Base-by-base conservation (phyloP, 2,329 filamentous ascomycete species). In the Xylogone sp. region DNA sequence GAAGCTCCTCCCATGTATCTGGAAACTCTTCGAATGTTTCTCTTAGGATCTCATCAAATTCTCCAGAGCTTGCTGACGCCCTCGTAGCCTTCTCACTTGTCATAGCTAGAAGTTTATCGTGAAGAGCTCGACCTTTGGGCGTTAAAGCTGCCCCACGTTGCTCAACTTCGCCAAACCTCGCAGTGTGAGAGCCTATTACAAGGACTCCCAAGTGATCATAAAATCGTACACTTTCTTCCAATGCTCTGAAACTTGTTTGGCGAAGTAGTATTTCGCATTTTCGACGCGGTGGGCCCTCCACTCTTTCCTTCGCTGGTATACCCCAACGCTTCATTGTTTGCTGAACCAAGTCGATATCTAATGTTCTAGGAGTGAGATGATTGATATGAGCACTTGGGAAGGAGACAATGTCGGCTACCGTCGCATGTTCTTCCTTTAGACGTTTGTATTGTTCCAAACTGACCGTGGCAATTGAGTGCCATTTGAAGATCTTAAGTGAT, bases 81-180 rank as follows among this genome's bases (percentile, higher is more conserved):
- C 21, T 19, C 22, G 45, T 31, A 7, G 63, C 59, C 21, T 57
- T 60, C 19, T 31, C 21, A 21, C 62, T 43, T n/a, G 29, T 3
- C 42, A 50, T 13, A 64, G 59, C 6, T 7, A 78, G 60, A n/a
- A 77, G 59, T 46, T 62, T 53, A 53, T 80, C 76, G 22, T 79
- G 80, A 1, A 78, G 53, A 2, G 59, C 55, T 1, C 77, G 65
- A 0, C 77, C 77, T 2, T 68, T 64, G 0, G 60, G 62, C 0
- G 77, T 80, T 7, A 80, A 64, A 0, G 77, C 76, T 3, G 71
- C 74, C 0, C 77, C 77, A 2, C 77, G 68, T 56, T 81, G 72
- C 56, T 81, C 77, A 7, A 80, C 72, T 58, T 81, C 77, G 0
- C 77, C 77, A 29, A 79, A 80, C 0, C 77, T 67, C 1, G 77